phyloP scores from a whole-genome alignment of 768 basidiomycete genomes.

The Hericium coralloides region DNA sequence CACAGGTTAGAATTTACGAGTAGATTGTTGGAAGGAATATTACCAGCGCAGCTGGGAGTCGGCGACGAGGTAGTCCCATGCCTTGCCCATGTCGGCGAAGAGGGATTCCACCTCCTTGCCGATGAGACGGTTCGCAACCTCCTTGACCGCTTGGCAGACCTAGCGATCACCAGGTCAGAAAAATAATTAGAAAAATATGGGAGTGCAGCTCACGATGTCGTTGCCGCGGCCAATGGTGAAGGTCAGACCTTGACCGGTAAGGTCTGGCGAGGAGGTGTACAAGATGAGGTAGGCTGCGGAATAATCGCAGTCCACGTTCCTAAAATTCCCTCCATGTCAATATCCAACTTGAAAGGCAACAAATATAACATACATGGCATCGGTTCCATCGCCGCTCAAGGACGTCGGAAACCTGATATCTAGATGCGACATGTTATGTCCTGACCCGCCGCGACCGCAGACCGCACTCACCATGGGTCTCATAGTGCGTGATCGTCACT shows the following conservation, averaged over 20 bases:
- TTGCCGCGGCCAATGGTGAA: slow-evolving; percentile 94
- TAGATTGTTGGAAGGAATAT: slow-evolving; percentile 15
- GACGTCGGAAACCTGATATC: slow-evolving; percentile 93
- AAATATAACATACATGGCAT: slow-evolving; percentile 65
- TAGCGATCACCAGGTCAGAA: slow-evolving; percentile 16
- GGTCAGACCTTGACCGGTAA: slow-evolving; percentile 89
- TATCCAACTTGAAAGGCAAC: neutral
- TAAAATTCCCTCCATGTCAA: slow-evolving; percentile 19
- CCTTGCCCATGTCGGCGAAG: slow-evolving; percentile 84
- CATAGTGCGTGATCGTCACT: slow-evolving; percentile 43
- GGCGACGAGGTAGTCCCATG: slow-evolving; percentile 80
- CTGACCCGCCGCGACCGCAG: too few species aligned
- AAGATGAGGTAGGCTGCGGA: slow-evolving; percentile 87
- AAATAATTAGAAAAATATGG: neutral
- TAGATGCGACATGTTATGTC: slow-evolving; percentile 18
- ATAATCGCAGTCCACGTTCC: slow-evolving; percentile 96
- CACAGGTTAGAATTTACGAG: neutral
- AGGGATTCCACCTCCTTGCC: slow-evolving; percentile 76
- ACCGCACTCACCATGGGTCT: slow-evolving; percentile 42
- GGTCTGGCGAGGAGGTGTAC: slow-evolving; percentile 48
- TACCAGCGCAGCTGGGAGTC: slow-evolving; percentile 91
- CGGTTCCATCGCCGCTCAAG: slow-evolving; percentile 83
- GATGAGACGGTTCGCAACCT: slow-evolving; percentile 72
- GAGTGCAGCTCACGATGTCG: slow-evolving; percentile 54
- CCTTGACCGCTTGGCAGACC: slow-evolving; percentile 77